Evolutionary conservation across 2,329 filamentous ascomycete genomes (phyloP), one percentile per base, ranked within the genome.

Genomic region (Fusarium chaquense): DNA sequence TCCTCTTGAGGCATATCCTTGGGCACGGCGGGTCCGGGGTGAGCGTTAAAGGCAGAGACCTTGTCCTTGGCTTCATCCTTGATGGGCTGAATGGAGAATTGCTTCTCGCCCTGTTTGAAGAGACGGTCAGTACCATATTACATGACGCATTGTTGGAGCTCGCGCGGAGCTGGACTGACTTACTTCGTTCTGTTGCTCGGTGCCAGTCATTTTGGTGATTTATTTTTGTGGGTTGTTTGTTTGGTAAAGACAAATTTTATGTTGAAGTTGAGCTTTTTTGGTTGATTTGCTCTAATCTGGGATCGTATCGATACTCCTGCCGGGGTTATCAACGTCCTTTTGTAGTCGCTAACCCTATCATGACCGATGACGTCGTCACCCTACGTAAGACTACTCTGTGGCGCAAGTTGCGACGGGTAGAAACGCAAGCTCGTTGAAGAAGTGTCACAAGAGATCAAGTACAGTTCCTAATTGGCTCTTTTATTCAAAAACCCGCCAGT

Each of bases 21-120:
- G 20, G 86, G 81, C 28, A 89, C 73, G 30, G 81, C 88, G 18
- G 89, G 89, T 35, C 89, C 89, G 15, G 87, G 88, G 53, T 86
- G 81, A 20, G 87, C 87, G 58, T 84, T 77, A 75, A 86, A 83
- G 36, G 85, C 81, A 56, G 83, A 81, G 74, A 87, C 84, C 77
- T 84, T 83, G 73, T 80, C 75, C 76, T 84, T 73, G 33, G 73
- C 74, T 51, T 82, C 67, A 62, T 83, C 77, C 68, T 84, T 78
- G 72, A 83, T 80, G 76, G 82, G 82, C 74, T 83, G 82, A 65
- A 81, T 81, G 71, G 76, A 78, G 72, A 84, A 83, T 69, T 83
- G 71, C 77, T 83, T 82, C 77, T 83, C 81, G 67, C 76, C 77
- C 76, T 81, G 32, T 58, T 35, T 35, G 9, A 50, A n/a, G 33